phyloP scores from a whole-genome alignment of 768 basidiomycete species.

The Agrocybe praecox region DNA sequence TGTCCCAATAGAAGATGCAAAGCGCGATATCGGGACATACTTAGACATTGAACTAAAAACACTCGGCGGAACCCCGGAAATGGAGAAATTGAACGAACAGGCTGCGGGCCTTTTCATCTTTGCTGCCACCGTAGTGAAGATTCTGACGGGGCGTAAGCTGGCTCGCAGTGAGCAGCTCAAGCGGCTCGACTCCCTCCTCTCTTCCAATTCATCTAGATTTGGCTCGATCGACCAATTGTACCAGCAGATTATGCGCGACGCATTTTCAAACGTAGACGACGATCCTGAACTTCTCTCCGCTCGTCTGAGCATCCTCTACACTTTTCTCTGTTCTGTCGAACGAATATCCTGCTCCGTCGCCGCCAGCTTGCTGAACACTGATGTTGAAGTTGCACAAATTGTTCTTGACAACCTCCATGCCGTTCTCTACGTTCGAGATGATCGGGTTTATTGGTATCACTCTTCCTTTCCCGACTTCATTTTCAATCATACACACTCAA shows the following conservation, averaged over 20 bases:
- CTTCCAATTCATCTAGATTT: background rate
- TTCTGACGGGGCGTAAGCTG: constrained; percentile 5
- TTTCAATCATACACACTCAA: constrained; percentile 1
- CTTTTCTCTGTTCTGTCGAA: constrained; percentile 22
- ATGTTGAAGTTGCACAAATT: background rate
- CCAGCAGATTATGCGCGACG: constrained; percentile 14
- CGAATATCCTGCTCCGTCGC: constrained; percentile 12
- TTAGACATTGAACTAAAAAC: background rate
- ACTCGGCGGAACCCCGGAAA: background rate
- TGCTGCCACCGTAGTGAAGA: constrained; percentile 24
- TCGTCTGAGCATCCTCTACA: constrained; percentile 19
- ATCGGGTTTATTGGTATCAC: constrained; percentile 11
- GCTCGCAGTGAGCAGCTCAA: constrained; percentile 1
- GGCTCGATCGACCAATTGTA: constrained; percentile 16
- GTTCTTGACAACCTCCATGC: constrained; percentile 1
- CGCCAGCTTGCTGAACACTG: constrained; percentile 10
- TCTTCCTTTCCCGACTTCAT: constrained; percentile 17
- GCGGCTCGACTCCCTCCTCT: constrained; percentile 6
- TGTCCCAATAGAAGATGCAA: constrained; percentile 6
- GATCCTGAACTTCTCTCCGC: background rate
- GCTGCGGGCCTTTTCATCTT: constrained; percentile 26
- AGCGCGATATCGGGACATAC: constrained; percentile 3
- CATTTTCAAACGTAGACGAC: constrained; percentile 12
- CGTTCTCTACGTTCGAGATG: constrained; percentile 7
- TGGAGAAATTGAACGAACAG: constrained; percentile 10